Evolutionary conservation across 805 yeast species (phyloP), one percentile per base, ranked within the genome.

Genomic region (Helenozyma baotianmanensis): DNA sequence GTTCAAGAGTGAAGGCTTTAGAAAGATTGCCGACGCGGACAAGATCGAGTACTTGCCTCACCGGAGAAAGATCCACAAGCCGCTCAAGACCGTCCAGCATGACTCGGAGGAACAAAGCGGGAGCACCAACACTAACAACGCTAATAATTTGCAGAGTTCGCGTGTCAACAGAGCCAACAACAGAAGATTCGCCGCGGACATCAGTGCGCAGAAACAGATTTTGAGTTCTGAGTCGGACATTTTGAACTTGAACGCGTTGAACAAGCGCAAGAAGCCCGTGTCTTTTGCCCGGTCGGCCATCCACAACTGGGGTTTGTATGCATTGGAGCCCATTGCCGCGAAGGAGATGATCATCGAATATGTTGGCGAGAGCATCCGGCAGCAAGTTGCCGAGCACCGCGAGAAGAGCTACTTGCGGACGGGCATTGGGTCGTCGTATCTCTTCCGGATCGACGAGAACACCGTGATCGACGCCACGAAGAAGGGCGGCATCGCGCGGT

Each of bases 241-340:
- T 5, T 63, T 89, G 45, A 81, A 85, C 27, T 72, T 87, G 60
- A 90, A 89, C 54, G 94, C 90, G 42, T 72, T 90, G 47, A 84
- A 86, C 44, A 88, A 86, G 53, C 74, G 97, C 42, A 85, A 82
- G 57, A 90, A 90, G 51, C 95, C 96, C 0, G 97, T 90, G 7
- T 82, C 92, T n/a, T 89, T 89, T 68, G 97, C 97, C 0, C 70
- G 97, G 33, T 88, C 97, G 2, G 95, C 97, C 0, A 92, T 92
- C 51, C 98, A 92, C 57, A 87, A 90, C 52, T 92, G 98, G 98
- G 99, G 99, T 0, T 63, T 92, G 24, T 92, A 88, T 60, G 98
- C 99, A 0, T 64, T 85, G 50, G 97, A 92, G 51, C 95, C 95
- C 2, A 92, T 92, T 52, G 84, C 87, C n/a, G 94, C 92, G 1